phyloP scores from a whole-genome alignment of 2,329 filamentous ascomycete species.

The Aspergillus pseudoterreus region DNA sequence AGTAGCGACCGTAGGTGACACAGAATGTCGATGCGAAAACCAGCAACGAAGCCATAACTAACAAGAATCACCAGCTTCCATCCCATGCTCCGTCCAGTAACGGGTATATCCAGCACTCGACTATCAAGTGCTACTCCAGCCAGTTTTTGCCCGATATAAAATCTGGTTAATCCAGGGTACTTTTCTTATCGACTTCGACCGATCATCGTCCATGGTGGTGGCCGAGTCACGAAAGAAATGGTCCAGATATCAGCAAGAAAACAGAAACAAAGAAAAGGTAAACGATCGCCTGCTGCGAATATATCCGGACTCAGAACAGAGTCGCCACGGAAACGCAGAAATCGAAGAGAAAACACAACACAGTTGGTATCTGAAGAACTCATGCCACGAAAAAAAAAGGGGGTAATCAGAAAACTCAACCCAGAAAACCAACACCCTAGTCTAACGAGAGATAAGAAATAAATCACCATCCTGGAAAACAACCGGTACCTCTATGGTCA shows the following conservation, averaged over 20 bases:
- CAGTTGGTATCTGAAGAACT: slow-evolving; percentile 18
- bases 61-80: slow-evolving; percentile 9
- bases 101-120: slow-evolving; percentile 9
- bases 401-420: slow-evolving; percentile 7
- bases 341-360: slow-evolving; percentile 14
- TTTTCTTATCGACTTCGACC: neutral
- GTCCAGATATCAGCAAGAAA: neutral
- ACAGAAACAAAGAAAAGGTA: slow-evolving; percentile 2
- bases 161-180: neutral
- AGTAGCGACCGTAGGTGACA: slow-evolving; percentile 21
- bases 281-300: slow-evolving; percentile 14
- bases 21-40: slow-evolving; percentile 12
- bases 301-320: no score
- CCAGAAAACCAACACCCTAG: slow-evolving; percentile 26
- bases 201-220: no score
- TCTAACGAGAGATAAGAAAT: slow-evolving; percentile 33
- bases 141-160: slow-evolving; percentile 5
- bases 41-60: slow-evolving; percentile 2
- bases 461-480: slow-evolving; percentile 27
- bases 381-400: neutral
- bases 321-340: slow-evolving; percentile 10
- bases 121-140: neutral
- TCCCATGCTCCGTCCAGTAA: slow-evolving; percentile 14
- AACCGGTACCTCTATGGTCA: slow-evolving; percentile 39
- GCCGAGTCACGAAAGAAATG: no score